phyloP scores from a whole-genome alignment of 352 stramenopile genomes.

The Phytophthora syringae region DNA sequence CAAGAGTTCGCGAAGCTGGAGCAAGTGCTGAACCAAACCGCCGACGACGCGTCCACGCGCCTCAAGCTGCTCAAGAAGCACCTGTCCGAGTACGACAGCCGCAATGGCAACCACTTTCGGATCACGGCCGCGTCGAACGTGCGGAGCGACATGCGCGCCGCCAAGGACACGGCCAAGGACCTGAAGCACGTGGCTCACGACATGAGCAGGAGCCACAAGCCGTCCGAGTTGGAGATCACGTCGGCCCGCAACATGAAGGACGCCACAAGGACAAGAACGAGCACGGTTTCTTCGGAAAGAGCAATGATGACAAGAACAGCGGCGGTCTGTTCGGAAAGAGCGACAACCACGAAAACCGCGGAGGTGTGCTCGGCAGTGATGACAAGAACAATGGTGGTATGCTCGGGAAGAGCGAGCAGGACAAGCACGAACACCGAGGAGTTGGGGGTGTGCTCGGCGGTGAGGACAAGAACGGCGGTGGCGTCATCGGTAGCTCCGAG shows the following conservation, averaged over 20 bases:
- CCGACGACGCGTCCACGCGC: too few species aligned
- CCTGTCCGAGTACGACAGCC: too few species aligned
- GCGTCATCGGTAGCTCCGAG: conserved; percentile 30
- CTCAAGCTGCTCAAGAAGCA: too few species aligned
- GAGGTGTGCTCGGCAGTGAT: too few species aligned
- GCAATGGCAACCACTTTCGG: too few species aligned
- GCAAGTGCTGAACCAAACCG: too few species aligned
- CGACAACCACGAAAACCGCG: too few species aligned
- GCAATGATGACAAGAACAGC: too few species aligned
- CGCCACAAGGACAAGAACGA: conserved; percentile 14
- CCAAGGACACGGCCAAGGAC: conserved; percentile 20
- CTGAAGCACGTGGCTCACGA: conserved; percentile 32
- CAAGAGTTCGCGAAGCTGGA: too few species aligned
- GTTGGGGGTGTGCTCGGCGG: conserved; percentile 1
- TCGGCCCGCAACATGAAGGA: conserved; percentile 32
- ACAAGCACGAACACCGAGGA: conserved; percentile 9
- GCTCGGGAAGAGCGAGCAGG: conserved; percentile 9
- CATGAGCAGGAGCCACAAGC: conserved; percentile 24
- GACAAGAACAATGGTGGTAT: not conserved
- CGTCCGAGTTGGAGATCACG: conserved; percentile 22
- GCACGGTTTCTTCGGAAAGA: conserved; percentile 6
- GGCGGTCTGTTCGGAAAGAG: too few species aligned
- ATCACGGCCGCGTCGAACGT: too few species aligned
- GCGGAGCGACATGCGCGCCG: too few species aligned
- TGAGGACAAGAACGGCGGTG: conserved; percentile 28